A percentile compares a stretch with the other conserved stretches of the same genome.
Conservation (phyloP, 169 alveolate species). For the Plasmodium adleri region DNA sequence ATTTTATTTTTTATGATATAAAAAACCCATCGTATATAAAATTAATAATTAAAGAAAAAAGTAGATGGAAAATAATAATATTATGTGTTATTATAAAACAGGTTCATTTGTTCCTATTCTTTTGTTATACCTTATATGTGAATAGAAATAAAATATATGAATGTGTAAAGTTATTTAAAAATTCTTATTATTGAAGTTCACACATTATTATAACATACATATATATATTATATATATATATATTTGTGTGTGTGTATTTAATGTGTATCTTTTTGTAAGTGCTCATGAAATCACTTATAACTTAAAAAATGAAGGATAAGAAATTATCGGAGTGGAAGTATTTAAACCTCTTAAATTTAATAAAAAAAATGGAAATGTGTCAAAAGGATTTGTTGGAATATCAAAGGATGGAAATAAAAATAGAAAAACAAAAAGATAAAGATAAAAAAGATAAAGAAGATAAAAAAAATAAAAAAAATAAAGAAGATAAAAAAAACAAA, state of each 20-base stretch:
- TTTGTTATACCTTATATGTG: too few relatives aligned
- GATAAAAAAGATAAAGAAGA: neutral
- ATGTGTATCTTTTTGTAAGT: too few relatives aligned
- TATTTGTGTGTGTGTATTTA: neutral
- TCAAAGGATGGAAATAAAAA: slow-evolving; percentile 1
- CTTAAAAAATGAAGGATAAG: neutral
- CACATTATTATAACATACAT: neutral
- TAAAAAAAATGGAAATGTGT: slow-evolving; percentile 20
- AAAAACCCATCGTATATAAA: too few relatives aligned
- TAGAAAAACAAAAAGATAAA: neutral
- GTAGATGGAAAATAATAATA: too few relatives aligned
- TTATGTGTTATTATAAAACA: too few relatives aligned
- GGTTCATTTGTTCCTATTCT: too few relatives aligned
- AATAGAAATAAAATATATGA: neutral
- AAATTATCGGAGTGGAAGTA: slow-evolving; percentile 13
- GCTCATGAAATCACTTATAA: neutral
- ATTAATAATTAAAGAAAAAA: too few relatives aligned
- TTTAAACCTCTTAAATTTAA: slow-evolving; percentile 13
- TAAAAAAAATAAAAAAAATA: neutral
- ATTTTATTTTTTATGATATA: too few relatives aligned
- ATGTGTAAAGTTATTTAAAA: neutral
- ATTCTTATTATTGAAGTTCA: neutral
- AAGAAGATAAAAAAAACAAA: neutral
- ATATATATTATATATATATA: neutral
- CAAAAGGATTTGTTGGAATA: slow-evolving; percentile 19